phyloP scores from a whole-genome alignment of 2,329 filamentous ascomycete genomes.

The Pestalotiopsis sp. region DNA sequence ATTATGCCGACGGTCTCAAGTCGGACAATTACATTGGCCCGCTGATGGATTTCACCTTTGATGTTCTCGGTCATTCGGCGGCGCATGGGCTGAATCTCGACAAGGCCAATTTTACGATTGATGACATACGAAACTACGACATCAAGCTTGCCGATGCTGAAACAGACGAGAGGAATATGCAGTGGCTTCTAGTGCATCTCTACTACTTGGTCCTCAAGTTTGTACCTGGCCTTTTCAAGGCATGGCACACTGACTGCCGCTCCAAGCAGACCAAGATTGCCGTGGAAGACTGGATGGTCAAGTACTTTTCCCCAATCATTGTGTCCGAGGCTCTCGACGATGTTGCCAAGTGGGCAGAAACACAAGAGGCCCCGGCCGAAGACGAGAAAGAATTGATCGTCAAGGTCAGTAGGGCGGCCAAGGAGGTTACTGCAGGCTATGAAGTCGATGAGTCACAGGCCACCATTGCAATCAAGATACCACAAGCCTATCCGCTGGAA shows the following conservation, averaged over 20 bases:
- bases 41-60: conserved; percentile 79
- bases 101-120: conserved; percentile 61
- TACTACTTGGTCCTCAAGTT: conserved; percentile 83
- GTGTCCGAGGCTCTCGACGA: conserved; percentile 68
- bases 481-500: conserved; percentile 80
- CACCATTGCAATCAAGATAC: conserved; percentile 79
- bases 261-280: conserved; percentile 79
- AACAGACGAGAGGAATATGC: conserved; percentile 70
- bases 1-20: conserved; percentile 81
- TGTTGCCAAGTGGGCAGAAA: conserved; percentile 67
- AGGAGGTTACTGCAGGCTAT: conserved; percentile 83
- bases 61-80: conserved; percentile 79
- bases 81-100: conserved; percentile 76
- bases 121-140: conserved; percentile 60
- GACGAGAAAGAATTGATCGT: conserved; percentile 64
- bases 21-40: conserved; percentile 68
- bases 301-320: conserved; percentile 75
- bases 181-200: conserved; percentile 83
- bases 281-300: conserved; percentile 84
- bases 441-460: conserved; percentile 86
- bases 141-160: conserved; percentile 58
- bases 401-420: conserved; percentile 70
- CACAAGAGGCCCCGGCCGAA: conserved; percentile 49
- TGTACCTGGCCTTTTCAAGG: conserved; percentile 76
- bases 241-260: conserved; percentile 82